Percentiles rank a stretch among this genome's conserved stretches.
Evolutionary conservation across 192 early-diverging fungal genomes (phyloP).

Genomic region (Geosiphon pyriformis): DNA sequence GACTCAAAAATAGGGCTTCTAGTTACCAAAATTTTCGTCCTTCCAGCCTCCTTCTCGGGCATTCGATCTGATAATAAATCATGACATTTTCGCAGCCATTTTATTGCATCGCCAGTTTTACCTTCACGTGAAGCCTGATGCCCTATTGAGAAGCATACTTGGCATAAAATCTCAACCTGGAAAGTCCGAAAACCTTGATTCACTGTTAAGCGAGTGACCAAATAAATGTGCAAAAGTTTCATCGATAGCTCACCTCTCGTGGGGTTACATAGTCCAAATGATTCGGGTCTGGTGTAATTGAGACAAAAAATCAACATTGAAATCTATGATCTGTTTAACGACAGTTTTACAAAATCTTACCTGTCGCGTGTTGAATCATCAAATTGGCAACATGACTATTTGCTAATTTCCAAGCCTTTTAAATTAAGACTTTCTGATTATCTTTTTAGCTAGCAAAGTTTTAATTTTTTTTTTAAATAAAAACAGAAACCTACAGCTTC

Average conservation of each 20-base stretch:
- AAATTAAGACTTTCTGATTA: too few species aligned
- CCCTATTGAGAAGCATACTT: slow-evolving; percentile 18
- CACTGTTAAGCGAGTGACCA: background rate
- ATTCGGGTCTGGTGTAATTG: background rate
- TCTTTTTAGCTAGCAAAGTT: too few species aligned
- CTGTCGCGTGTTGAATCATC: slow-evolving; percentile 23
- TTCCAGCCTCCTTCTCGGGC: background rate
- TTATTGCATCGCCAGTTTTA: slow-evolving; percentile 18
- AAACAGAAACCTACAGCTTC: slow-evolving; percentile 6
- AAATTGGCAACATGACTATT: slow-evolving; percentile 23
- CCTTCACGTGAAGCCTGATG: slow-evolving; percentile 16
- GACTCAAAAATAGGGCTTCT: too few species aligned
- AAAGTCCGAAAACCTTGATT: background rate
- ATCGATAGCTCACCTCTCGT: background rate
- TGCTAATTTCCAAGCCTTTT: slow-evolving; percentile 23
- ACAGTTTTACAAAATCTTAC: too few species aligned
- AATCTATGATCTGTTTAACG: too few species aligned
- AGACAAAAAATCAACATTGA: too few species aligned
- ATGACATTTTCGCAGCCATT: slow-evolving; percentile 22
- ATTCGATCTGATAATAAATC: slow-evolving; percentile 6
- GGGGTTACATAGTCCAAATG: slow-evolving; percentile 1
- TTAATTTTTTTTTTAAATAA: too few species aligned
- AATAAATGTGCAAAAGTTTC: background rate
- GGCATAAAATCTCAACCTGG: slow-evolving; percentile 20
- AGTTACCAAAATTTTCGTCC: slow-evolving; percentile 3